Evolutionary conservation across 495 filamentous ascomycete species (phyloP), one percentile per base, ranked within the genome.

Genomic region (Xeromyces bisporus): DNA sequence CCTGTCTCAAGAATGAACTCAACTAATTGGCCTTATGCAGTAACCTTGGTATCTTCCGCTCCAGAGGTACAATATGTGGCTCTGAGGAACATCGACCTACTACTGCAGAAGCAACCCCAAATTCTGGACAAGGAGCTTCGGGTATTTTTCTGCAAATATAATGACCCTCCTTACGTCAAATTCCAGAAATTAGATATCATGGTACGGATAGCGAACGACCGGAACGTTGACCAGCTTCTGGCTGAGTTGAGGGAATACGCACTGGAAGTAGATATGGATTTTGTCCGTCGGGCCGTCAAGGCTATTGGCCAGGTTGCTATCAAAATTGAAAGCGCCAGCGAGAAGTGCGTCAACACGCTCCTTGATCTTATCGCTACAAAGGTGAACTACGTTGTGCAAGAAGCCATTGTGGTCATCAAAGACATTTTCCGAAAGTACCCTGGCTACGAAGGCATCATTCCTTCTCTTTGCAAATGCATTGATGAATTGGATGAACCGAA

Each of bases 141-240:
- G 28, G 89, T 97, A 2, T 97, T 97, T 62, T 97, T 96, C 61
- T 97, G 89, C 75, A 97, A 97, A 60, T 97, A 97, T 61, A 94
- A 97, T 50, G 89, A 97, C 47, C 89, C 89, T 1, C 84, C 82
- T 10, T 97, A 97, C 46, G 78, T 97, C 54, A 97, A 97, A 50
- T 71, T 97, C 18, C 76, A 93, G 53, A 97, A 97, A 38, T 73
- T 97, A 27, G 89, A 97, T 46, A 96, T 96, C 35, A 96, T 97
- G 89, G 86, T 97, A 10, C 77, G 91, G 54, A 96, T 97, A 73
- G 86, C 89, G 29, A 97, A 92, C 56, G 84, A 93, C 36, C 82
- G 80, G 47, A 97, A 96, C 44, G 82, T 89, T 25, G 89, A 97
- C 39, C 91, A 96, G 48, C 69, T 97, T 29, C 58, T 97, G 10